phyloP scores from a whole-genome alignment of 371 early-diverging fungal species.

The Mucor saturninus region DNA sequence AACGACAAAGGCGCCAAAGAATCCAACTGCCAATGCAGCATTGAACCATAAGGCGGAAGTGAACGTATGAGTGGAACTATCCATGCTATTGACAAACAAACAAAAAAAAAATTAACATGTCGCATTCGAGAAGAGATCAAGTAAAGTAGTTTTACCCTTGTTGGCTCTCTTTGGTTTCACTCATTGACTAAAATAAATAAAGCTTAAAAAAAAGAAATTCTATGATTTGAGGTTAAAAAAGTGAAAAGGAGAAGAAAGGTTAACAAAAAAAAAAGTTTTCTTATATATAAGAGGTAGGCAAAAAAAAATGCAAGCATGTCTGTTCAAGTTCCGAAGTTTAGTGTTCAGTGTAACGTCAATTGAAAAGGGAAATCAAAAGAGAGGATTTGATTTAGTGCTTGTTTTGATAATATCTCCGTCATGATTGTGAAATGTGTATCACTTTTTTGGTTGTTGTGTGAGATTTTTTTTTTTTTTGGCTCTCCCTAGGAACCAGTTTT shows the following conservation, averaged over 20 bases:
- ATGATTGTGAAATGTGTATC: background rate
- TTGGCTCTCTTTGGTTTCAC: constrained; percentile 16
- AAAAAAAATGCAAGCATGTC: background rate
- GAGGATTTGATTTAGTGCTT: background rate
- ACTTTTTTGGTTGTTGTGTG: too few species aligned
- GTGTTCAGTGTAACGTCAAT: background rate
- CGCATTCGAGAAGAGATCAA: background rate
- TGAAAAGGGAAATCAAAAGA: background rate
- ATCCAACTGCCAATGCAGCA: constrained; percentile 54
- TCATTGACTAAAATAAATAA: constrained; percentile 6
- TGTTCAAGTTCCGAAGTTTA: background rate
- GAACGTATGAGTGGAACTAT: constrained; percentile 63
- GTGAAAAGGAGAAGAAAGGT: background rate
- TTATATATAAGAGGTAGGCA: background rate
- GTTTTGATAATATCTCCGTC: background rate
- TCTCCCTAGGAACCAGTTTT: too few species aligned
- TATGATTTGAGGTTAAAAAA: background rate
- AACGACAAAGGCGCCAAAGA: constrained; percentile 64
- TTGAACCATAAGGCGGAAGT: constrained; percentile 73
- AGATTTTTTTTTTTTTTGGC: too few species aligned
- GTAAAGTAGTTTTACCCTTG: constrained; percentile 3
- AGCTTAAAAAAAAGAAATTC: constrained; percentile 5
- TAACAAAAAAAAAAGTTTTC: constrained; percentile 3
- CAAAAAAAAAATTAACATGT: constrained; percentile 1
- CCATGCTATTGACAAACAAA: constrained; percentile 31